Evolutionary conservation across 805 yeast species (phyloP), one percentile per base, ranked within the genome.

Genomic region (Phaffomyces thermotolerans): DNA sequence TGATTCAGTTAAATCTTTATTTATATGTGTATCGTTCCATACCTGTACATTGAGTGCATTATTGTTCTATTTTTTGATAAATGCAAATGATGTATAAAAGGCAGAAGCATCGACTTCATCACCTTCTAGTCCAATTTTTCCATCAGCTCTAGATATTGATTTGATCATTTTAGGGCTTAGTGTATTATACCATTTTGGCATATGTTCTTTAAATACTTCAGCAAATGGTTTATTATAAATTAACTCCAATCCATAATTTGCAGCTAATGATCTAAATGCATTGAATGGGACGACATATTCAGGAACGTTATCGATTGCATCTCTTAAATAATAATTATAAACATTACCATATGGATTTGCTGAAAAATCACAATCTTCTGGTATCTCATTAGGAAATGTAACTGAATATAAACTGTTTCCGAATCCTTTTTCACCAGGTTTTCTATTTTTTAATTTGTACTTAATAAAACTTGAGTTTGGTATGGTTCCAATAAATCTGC

Each of bases 201-300:
- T 81, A 53, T 87, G 90, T 52, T 81, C 81, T 37, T 79, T 80
- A 66, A 88, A 93, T 57, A 89, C 76, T 38, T 88, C 89, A 51
- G 82, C 75, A 54, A 93, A 91, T 41, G 85, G 81, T 69, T 80
- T 80, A 56, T 81, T 81, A 52, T 78, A 78, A 46, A 81, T 74
- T 46, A 93, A 65, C 44, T 79, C 82, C 49, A 91, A 64, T 13
- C 87, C 87, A 60, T 79, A 85, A 46, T 88, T 95, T 57, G 82
- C 87, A 36, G 96, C 95, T 43, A 91, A 65, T 44, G 82, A 77
- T 62, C 95, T 73, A 45, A 93, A 76, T 1, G 81, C 76, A 56
- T 91, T 97, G 63, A 93, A 89, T 1, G 97, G 98, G 7, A 93
- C 96, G 6, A 93, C 95, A 57, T 84, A 93, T 58, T 93, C 99